Evolutionary conservation across 2,329 filamentous ascomycete species (phyloP).

Genomic region (Colletotrichum zoysiae): DNA sequence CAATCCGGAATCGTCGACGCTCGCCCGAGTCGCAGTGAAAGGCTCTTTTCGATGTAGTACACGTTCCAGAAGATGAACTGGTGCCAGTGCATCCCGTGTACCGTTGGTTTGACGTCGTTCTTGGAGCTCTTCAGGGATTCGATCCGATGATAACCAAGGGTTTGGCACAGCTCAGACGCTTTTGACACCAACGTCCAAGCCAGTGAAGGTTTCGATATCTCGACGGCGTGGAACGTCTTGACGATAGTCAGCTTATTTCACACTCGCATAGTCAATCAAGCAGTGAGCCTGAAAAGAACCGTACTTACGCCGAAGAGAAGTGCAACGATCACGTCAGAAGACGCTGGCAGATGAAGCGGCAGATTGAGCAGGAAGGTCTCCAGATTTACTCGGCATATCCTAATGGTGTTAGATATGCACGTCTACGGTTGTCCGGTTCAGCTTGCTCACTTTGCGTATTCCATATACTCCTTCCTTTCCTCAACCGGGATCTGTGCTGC

Average conservation of each 20-base stretch:
- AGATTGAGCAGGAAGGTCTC: slow-evolving; percentile 50
- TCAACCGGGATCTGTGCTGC: slow-evolving; percentile 32
- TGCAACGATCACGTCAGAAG: slow-evolving; percentile 45
- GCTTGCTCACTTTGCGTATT: slow-evolving; percentile 40
- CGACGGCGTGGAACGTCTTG: slow-evolving; percentile 49
- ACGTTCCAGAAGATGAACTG: slow-evolving; percentile 67
- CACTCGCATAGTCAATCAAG: background rate
- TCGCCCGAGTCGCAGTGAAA: slow-evolving; percentile 67
- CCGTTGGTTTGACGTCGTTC: slow-evolving; percentile 40
- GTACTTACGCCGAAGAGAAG: slow-evolving; percentile 44
- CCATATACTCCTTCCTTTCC: slow-evolving; percentile 45
- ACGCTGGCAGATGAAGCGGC: slow-evolving; percentile 50
- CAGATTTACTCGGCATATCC: slow-evolving; percentile 48
- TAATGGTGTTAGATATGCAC: background rate
- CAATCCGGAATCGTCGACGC: slow-evolving; percentile 68
- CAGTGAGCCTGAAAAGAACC: accelerated
- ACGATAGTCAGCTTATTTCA: background rate
- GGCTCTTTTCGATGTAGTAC: slow-evolving; percentile 68
- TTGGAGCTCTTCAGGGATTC: slow-evolving; percentile 45
- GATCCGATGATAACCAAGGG: slow-evolving; percentile 48
- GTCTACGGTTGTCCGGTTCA: no score
- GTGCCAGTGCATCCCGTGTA: slow-evolving; percentile 49
- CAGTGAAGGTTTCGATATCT: slow-evolving; percentile 51
- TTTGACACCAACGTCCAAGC: slow-evolving; percentile 49
- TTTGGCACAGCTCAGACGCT: slow-evolving; percentile 50